phyloP scores from a whole-genome alignment of 768 basidiomycete species.

The Gyrodon lividus region DNA sequence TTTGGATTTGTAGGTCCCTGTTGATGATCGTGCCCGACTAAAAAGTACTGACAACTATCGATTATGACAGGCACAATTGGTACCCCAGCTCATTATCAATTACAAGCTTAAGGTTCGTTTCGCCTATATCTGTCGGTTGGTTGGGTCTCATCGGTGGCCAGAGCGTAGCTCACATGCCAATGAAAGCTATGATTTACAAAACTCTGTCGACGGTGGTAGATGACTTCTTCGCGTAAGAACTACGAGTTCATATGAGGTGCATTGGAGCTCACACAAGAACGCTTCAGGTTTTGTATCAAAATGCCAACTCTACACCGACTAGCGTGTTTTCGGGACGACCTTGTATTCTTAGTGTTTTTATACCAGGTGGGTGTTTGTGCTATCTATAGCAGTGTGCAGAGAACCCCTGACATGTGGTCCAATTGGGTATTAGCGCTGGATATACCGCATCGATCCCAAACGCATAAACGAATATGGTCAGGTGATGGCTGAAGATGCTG shows the following conservation, averaged over 20 bases:
- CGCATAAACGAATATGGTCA: slow-evolving; percentile 97
- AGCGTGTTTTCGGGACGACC: slow-evolving; percentile 86
- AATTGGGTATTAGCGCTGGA: slow-evolving; percentile 70
- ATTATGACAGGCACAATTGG: slow-evolving; percentile 67
- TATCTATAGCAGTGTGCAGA: slow-evolving; percentile 5
- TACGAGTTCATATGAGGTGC: slow-evolving; percentile 7
- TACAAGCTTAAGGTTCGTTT: slow-evolving; percentile 85
- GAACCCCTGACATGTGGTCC: slow-evolving; percentile 16
- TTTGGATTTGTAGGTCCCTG: slow-evolving; percentile 87
- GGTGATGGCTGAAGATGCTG: slow-evolving; percentile 55
- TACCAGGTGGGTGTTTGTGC: slow-evolving; percentile 68
- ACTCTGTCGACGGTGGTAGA: slow-evolving; percentile 87
- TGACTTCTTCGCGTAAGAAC: slow-evolving; percentile 82
- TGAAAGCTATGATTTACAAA: slow-evolving; percentile 98
- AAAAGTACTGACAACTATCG: slow-evolving; percentile 13
- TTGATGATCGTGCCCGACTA: neutral
- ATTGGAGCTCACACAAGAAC: slow-evolving; percentile 13
- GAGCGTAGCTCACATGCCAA: slow-evolving; percentile 97
- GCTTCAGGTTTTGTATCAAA: slow-evolving; percentile 82
- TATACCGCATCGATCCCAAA: slow-evolving; percentile 93
- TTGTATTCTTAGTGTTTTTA: slow-evolving; percentile 88
- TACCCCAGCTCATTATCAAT: slow-evolving; percentile 92
- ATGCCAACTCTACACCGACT: slow-evolving; percentile 95
- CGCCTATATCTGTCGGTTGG: slow-evolving; percentile 11
- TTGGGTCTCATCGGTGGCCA: slow-evolving; percentile 30